Evolutionary conservation across 1,139 yeast species (phyloP).

Genomic region (Yarrowia galli): DNA sequence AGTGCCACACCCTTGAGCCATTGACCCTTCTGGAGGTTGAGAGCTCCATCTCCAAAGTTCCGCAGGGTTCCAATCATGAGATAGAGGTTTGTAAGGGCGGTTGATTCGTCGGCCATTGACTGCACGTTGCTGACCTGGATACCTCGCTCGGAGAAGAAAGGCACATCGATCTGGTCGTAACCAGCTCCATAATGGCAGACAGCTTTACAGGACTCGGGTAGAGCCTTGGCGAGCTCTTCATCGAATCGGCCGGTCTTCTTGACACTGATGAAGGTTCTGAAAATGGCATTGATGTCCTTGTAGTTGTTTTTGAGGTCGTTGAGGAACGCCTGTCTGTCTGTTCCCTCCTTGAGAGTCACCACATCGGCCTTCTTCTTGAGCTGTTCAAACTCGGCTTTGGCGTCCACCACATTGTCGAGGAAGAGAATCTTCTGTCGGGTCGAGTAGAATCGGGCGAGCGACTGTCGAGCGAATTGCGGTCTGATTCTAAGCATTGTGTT

Average conservation of each 20-base stretch:
- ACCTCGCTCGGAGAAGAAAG: conserved; percentile 57
- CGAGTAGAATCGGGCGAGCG: conserved; percentile 9
- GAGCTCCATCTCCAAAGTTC: conserved; percentile 58
- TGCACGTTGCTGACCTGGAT: conserved; percentile 76
- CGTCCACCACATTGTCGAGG: conserved; percentile 44
- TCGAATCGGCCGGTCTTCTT: conserved; percentile 37
- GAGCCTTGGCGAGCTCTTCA: conserved; percentile 63
- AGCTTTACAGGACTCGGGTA: conserved; percentile 70
- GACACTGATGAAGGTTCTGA: conserved; percentile 28
- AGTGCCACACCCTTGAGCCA: conserved; percentile 50
- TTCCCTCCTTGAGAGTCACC: conserved; percentile 39
- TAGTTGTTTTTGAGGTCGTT: conserved; percentile 49
- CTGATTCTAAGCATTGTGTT: conserved; percentile 14
- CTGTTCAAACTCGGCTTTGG: conserved; percentile 44
- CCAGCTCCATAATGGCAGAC: conserved; percentile 93
- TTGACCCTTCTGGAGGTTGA: conserved; percentile 52
- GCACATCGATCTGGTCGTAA: conserved; percentile 69
- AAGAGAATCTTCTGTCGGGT: conserved; percentile 44
- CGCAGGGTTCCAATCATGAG: conserved; percentile 66
- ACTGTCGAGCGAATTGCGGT: conserved; percentile 14
- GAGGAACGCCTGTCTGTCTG: conserved; percentile 49
- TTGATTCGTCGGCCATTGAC: conserved; percentile 73
- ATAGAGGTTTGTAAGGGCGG: conserved; percentile 75
- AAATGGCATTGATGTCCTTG: conserved; percentile 49
- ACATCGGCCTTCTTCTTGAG: conserved; percentile 46